Evolutionary conservation across 139 green algal genomes (phyloP).

Genomic region (Pseudopediastrum boryanum): DNA sequence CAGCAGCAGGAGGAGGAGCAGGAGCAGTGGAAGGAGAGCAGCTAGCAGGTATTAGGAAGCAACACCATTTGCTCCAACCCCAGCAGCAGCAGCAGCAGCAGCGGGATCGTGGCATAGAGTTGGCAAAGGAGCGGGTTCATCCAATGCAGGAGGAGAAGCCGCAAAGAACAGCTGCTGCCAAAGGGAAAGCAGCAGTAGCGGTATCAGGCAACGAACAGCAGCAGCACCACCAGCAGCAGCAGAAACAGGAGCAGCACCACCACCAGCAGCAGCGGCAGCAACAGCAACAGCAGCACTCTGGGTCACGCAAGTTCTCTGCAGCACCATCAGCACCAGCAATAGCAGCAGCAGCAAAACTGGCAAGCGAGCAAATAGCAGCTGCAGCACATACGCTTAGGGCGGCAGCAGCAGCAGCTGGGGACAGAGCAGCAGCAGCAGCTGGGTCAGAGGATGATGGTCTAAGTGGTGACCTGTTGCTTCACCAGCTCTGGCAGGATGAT

Average conservation of each 20-base stretch:
- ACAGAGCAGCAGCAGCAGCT: neutral
- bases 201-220: no score
- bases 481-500: no score
- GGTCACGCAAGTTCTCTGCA: neutral
- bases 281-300: no score
- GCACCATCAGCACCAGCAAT: neutral
- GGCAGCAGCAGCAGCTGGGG: neutral
- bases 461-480: no score
- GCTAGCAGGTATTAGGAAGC: neutral
- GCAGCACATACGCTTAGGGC: neutral
- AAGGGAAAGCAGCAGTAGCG: neutral
- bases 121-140: neutral
- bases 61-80: no score
- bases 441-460: no score
- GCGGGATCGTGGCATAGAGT: neutral
- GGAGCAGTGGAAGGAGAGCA: neutral
- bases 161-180: neutral
- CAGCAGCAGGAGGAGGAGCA: neutral
- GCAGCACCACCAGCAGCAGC: conserved; percentile 2
- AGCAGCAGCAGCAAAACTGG: neutral
- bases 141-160: neutral
- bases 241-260: neutral
- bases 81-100: conserved; percentile 18
- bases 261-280: neutral
- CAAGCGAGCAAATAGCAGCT: neutral